Evolutionary conservation across 495 filamentous ascomycete genomes (phyloP), one percentile per base, ranked within the genome.

Genomic region (Podospora comata): DNA sequence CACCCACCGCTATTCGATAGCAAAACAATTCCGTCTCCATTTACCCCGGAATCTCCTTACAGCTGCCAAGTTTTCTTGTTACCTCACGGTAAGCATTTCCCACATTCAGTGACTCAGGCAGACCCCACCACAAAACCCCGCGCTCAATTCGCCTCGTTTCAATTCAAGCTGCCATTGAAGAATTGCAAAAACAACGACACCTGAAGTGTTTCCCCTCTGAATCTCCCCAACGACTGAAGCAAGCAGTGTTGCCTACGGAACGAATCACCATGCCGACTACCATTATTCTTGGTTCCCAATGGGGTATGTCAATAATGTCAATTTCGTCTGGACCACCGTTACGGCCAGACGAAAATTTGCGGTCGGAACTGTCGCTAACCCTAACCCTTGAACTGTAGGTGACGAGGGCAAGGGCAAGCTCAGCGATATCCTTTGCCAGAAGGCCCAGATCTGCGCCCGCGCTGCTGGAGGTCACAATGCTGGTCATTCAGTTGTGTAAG

Each of bases 401-500:
- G 86, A 86, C 60, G 86, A 89, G 68, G 89, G 89, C 27, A 67
- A 68, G 72, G 75, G 75, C 60, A 77, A 72, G 71, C 73, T 80
- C 63, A 77, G 73, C 65, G 78, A 80, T 58, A 80, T 80, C 62
- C 78, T 80, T 62, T 75, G 73, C 76, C 77, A 76, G 53, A 68
- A 77, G 71, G 76, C 77, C 16, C 74, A 77, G 68, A 58, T 80
- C 64, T 80, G 78, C 73, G 78, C 78, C 60, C 69, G 78, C 63
- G 77, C 77, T 39, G 78, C 77, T 62, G 77, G 75, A 58, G 73
- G 75, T 54, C 72, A 76, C 60, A 73, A 79, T 68, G 78, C 77
- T 19, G 78, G 78, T 16, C 89, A 94, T 79, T 77, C 75, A 23
- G 94, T 89, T 77, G 88, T 68, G 87, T 73, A 88, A 76, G 88